A percentile compares a stretch with the other conserved stretches of the same genome.
These are phyloP conservation scores for Yamadazyma triangularis DNA, from an alignment of 1,139 yeast genomes.

Conservation along the genomic window DNA sequence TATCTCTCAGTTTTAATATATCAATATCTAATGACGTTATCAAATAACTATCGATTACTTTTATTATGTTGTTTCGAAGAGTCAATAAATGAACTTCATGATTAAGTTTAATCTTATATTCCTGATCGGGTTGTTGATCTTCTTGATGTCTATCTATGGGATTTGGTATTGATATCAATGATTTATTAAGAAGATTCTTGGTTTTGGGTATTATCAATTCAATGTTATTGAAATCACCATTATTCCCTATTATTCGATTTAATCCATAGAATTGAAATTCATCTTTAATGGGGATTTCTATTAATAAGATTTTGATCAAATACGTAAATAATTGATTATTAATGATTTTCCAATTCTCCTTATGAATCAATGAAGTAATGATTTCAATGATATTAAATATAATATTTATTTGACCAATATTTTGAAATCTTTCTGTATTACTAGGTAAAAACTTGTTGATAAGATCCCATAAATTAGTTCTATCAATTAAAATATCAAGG, in stretches of 20 bases:
- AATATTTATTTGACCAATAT: constrained; percentile 35
- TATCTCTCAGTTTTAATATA: constrained; percentile 30
- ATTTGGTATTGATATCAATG: constrained; percentile 26
- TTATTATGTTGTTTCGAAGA: constrained; percentile 37
- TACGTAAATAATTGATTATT: constrained; percentile 43
- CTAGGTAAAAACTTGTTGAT: constrained; percentile 31
- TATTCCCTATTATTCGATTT: constrained; percentile 51
- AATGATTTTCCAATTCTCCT: constrained; percentile 16
- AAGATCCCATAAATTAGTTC: constrained; percentile 11
- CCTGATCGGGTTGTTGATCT: constrained; percentile 18
- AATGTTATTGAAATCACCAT: constrained; percentile 31
- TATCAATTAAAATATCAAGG: background rate
- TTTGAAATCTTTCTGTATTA: constrained; percentile 35
- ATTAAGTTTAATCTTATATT: constrained; percentile 30
- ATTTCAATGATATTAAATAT: constrained; percentile 38
- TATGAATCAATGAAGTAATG: constrained; percentile 14
- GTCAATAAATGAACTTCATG: constrained; percentile 44
- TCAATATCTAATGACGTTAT: constrained; percentile 26
- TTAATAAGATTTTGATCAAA: constrained; percentile 33
- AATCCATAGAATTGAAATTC: constrained; percentile 49
- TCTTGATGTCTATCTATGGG: constrained; percentile 17
- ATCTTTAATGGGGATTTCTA: constrained; percentile 37
- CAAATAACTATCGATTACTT: constrained; percentile 41
- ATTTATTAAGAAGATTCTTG: constrained; percentile 20
- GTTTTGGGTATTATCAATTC: constrained; percentile 28